Conservation (phyloP, 2,329 filamentous ascomycete species). For the Arachnopeziza araneosa region DNA sequence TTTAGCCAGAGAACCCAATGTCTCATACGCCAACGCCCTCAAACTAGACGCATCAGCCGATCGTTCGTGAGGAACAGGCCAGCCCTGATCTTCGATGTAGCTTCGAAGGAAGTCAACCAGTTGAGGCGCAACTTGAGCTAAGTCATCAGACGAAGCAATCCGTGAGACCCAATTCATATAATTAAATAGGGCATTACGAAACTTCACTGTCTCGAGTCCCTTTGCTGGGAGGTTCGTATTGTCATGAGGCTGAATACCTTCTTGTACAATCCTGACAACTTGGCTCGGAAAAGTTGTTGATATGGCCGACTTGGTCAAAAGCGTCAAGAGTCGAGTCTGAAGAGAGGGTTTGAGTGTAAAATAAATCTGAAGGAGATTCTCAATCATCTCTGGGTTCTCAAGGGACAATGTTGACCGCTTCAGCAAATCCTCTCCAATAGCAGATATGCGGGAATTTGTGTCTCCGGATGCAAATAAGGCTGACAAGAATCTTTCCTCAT, state of each 20-base stretch:
- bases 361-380: constrained; percentile 67
- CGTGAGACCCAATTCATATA: constrained; percentile 85
- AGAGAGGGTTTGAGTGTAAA: constrained; percentile 66
- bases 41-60: constrained; percentile 58
- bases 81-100: constrained; percentile 77
- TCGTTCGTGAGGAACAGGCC: constrained; percentile 62
- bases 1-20: constrained; percentile 73
- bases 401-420: constrained; percentile 73
- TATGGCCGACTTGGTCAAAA: constrained; percentile 70
- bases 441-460: constrained; percentile 71
- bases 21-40: constrained; percentile 81
- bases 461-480: constrained; percentile 80
- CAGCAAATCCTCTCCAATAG: constrained; percentile 82
- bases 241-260: constrained; percentile 50
- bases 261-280: constrained; percentile 64
- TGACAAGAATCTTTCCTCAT: constrained; percentile 77
- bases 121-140: constrained; percentile 59
- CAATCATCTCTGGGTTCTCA: constrained; percentile 60
- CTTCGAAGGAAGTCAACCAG: constrained; percentile 64
- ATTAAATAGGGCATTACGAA: constrained; percentile 76
- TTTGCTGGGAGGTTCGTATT: constrained; percentile 29
- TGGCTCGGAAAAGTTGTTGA: constrained; percentile 65
- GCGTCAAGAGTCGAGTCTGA: constrained; percentile 67
- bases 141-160: constrained; percentile 56
- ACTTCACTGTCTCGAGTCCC: constrained; percentile 62